A percentile compares a stretch with the other conserved stretches of the same genome.
These are phyloP conservation scores for Russula foetens DNA, from an alignment of 768 basidiomycete species.

Conservation along the genomic window DNA sequence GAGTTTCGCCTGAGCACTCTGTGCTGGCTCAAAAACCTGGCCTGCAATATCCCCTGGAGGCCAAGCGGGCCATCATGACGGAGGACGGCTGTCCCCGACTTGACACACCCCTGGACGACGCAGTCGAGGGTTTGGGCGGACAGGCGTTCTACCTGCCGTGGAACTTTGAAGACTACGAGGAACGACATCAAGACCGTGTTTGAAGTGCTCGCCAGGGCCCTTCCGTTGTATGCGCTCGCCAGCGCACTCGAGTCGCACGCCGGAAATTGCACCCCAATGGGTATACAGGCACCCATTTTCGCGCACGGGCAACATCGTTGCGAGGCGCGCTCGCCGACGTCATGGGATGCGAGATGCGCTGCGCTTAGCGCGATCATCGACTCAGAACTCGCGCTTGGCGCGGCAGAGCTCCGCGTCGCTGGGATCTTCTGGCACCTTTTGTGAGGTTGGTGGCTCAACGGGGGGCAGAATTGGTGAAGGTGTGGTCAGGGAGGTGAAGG, in stretches of 20 bases:
- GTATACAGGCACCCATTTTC: slow-evolving; percentile 49
- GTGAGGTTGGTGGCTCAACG: too few species aligned
- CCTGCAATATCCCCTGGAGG: slow-evolving; percentile 48
- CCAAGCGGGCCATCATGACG: slow-evolving; percentile 59
- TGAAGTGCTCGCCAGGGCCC: slow-evolving; percentile 39
- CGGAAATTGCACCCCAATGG: slow-evolving; percentile 49
- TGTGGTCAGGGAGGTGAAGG: slow-evolving; percentile 45
- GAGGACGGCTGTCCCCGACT: slow-evolving; percentile 59
- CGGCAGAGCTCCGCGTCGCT: slow-evolving; percentile 33
- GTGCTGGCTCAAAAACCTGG: slow-evolving; percentile 83
- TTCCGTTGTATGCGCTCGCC: slow-evolving; percentile 39
- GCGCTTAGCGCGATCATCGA: slow-evolving; percentile 52
- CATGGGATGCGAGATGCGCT: slow-evolving; percentile 52
- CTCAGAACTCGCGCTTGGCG: too few species aligned
- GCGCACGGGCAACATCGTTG: slow-evolving; percentile 37
- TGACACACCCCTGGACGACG: slow-evolving; percentile 48
- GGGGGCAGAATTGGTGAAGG: slow-evolving; percentile 21
- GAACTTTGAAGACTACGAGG: slow-evolving; percentile 59
- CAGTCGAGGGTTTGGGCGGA: slow-evolving; percentile 51
- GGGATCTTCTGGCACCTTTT: too few species aligned
- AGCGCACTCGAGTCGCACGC: slow-evolving; percentile 41
- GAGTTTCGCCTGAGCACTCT: slow-evolving; percentile 64
- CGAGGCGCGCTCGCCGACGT: slow-evolving; percentile 51
- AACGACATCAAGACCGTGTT: slow-evolving; percentile 60
- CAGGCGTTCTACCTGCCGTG: slow-evolving; percentile 61